phyloP scores from a whole-genome alignment of 208 protist species.

The Sergeia podlipaevii region DNA sequence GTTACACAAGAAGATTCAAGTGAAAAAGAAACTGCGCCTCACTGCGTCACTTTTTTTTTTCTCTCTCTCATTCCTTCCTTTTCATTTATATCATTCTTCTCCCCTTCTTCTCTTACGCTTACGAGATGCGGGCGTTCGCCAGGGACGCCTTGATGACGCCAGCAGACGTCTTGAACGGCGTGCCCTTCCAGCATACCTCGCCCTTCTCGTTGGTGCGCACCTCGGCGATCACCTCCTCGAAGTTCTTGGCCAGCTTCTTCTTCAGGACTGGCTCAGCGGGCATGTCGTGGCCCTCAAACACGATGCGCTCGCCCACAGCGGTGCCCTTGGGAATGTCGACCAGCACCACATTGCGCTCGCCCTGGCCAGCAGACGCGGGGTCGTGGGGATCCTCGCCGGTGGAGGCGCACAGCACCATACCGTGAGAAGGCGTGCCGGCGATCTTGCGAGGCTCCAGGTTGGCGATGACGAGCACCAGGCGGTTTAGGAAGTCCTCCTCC shows the following conservation, averaged over 20 bases:
- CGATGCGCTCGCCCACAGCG: constrained; percentile 81
- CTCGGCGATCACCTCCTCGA: constrained; percentile 78
- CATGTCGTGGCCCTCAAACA: constrained; percentile 83
- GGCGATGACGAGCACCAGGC: constrained; percentile 86
- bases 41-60: too few species aligned
- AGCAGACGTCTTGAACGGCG: constrained; percentile 59
- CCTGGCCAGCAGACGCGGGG: constrained; percentile 28
- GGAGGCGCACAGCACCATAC: constrained; percentile 93
- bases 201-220: constrained; percentile 64
- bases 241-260: constrained; percentile 92
- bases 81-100: constrained; percentile 6
- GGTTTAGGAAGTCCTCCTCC: constrained; percentile 76
- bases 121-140: constrained; percentile 65
- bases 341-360: constrained; percentile 66
- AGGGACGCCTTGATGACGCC: constrained; percentile 67
- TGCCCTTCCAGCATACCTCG: constrained; percentile 65
- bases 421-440: constrained; percentile 79
- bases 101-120: constrained; percentile 7
- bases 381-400: constrained; percentile 43
- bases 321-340: constrained; percentile 83
- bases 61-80: constrained; percentile 4
- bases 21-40: too few species aligned
- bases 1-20: too few species aligned
- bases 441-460: constrained; percentile 95
- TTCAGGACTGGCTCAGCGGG: constrained; percentile 79